Base-by-base conservation (phyloP, 345 rosid genomes). In the Gossypium raimondii region DNA sequence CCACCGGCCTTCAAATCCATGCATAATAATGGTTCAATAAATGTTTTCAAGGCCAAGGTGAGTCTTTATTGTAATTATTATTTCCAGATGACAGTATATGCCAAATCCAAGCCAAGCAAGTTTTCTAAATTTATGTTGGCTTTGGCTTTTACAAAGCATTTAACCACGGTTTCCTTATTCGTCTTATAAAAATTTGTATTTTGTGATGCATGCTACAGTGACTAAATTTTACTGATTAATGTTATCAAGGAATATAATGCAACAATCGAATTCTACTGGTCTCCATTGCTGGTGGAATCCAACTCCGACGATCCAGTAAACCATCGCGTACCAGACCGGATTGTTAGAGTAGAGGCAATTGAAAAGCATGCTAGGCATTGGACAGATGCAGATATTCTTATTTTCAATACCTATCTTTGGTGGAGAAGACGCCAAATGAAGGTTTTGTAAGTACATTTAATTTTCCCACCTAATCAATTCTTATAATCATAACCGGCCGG, bases 331-430 rank as follows among this genome's bases (percentile, higher is more conserved):
- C 85, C 90, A n/a, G 84, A 95, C 14, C 82, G 94, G 47, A 83
- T 88, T 47, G 94, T 93, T 41, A 84, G 89, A 77, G 87, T 92
- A 11, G 92, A 93, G 76, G 86, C 94, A 25, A 93, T 95, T 16
- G 87, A 90, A 56, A 95, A 78, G 79, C 99, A 95, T 74, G 98
- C 92, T 0, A 84, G 82, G 73, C 86, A 86, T 55, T 95, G 99
- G 99, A 91, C 92, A 1, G 73, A 73, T 17, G 76, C 67, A 10
- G 94, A 91, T 80, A 77, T 89, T 50, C 86, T 95, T 29, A 85
- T 95, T 20, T 93, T 93, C 66, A 90, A 95, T 80, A 87, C 98
- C 5, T 95, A 93, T 66, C 87, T 91, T 24, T 95, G 99, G 99
- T 93, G 99, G 99, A 90, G 90, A 85, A 83, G 80, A 68, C 76